Evolutionary conservation across 805 yeast genomes (phyloP), one percentile per base, ranked within the genome.

Genomic region (Starmerella vaccinii): DNA sequence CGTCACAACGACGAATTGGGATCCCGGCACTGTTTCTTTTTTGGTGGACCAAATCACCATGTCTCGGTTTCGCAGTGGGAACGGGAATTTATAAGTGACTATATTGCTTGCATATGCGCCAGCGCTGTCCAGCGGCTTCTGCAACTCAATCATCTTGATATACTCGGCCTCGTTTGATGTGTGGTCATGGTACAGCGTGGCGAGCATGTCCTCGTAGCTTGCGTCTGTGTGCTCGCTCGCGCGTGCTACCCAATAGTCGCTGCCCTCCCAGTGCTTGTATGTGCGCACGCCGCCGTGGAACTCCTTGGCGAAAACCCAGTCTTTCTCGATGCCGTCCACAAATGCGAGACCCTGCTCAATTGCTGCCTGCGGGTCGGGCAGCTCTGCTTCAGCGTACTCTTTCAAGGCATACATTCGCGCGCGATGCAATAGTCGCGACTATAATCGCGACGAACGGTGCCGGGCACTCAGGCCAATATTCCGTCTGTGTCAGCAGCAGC

Each of bases 111-210:
- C 48, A 63, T 67, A 66, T 16, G 49, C 57, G 22, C 51, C 57
- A 30, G 43, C 39, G 12, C 46, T 35, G 29, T 57, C 58, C 2
- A 68, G 52, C 33, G 46, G 49, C 34, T 58, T 47, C 44, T 49
- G 65, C 13, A 62, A 54, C 18, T 61, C 55, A 7, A 70, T 53
- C 51, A 65, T 56, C 8, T 60, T 60, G 35, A 69, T 70, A 51
- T 69, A 70, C 49, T 69, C 57, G 27, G 63, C 59, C 54, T 70
- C 73, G 46, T 69, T 59, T 42, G 60, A 62, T 9, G 72, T 68
- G 51, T 70, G 73, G 52, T 68, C 56, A 5, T 62, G 57, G n/a
- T 61, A 56, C 7, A 70, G 41, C 6, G 66, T 63, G 34, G 46
- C 47, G 34, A 49, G 50, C 55, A 68, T 61, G 47, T 52, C 46